Percentiles rank a stretch among this genome's conserved stretches.
phyloP scores from a whole-genome alignment of 805 yeast species.

The Kluyveromyces wickerhamii region DNA sequence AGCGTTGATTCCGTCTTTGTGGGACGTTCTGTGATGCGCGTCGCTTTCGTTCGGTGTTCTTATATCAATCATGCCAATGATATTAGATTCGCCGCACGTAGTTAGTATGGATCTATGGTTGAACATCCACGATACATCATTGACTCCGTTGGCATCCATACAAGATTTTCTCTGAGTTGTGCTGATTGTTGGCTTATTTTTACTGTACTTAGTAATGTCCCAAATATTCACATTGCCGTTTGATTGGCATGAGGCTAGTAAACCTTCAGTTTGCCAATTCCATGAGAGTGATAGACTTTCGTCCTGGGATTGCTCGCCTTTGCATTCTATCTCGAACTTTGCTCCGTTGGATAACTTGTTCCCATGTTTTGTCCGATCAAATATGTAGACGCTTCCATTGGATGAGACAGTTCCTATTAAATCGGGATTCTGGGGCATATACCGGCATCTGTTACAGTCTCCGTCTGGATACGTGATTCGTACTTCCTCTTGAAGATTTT shows the following conservation, averaged over 20 bases:
- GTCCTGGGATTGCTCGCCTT: slow-evolving; percentile 10
- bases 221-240: slow-evolving; percentile 59
- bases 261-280: slow-evolving; percentile 59
- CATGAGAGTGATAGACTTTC: slow-evolving; percentile 73
- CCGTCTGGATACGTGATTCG: slow-evolving; percentile 31
- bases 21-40: slow-evolving; percentile 9
- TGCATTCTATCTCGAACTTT: slow-evolving; percentile 47
- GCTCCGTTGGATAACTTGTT: slow-evolving; percentile 30
- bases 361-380: slow-evolving; percentile 75
- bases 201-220: slow-evolving; percentile 47
- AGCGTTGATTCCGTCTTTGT: slow-evolving; percentile 42
- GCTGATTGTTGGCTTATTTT: slow-evolving; percentile 18
- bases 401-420: slow-evolving; percentile 64
- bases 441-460: slow-evolving; percentile 64
- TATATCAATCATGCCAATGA: slow-evolving; percentile 44
- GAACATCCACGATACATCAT: slow-evolving; percentile 65
- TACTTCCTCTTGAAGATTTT: slow-evolving; percentile 20
- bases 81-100: slow-evolving; percentile 58
- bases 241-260: slow-evolving; percentile 50
- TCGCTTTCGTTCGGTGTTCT: slow-evolving; percentile 27
- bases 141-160: slow-evolving; percentile 44
- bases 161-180: slow-evolving; percentile 15
- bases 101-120: slow-evolving; percentile 54
- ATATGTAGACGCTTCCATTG: slow-evolving; percentile 55
- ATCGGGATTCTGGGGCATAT: slow-evolving; percentile 84